A percentile compares a stretch with the other conserved stretches of the same genome.
These are phyloP conservation scores for Aquilaria yunnanensis DNA, from an alignment of 345 rosid genomes.

Conservation along the genomic window DNA sequence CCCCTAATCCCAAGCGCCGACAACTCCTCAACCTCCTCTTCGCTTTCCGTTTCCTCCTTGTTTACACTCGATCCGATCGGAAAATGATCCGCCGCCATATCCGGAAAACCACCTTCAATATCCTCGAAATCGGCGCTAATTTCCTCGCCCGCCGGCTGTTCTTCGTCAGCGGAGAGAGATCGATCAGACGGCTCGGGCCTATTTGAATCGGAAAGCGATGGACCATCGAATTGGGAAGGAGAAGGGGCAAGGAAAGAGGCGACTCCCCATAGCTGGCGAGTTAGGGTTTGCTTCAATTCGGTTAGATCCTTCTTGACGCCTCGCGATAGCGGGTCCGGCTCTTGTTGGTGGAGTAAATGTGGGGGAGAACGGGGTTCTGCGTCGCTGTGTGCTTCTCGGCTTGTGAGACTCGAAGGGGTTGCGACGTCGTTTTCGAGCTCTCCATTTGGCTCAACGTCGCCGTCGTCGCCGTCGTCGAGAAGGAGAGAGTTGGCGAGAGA, in stretches of 20 bases:
- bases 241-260: constrained; percentile 65
- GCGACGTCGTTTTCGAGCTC: constrained; percentile 26
- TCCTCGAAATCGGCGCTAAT: constrained; percentile 29
- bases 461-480: constrained; percentile 51
- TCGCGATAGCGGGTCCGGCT: constrained; percentile 39
- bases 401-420: constrained; percentile 14
- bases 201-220: constrained; percentile 18
- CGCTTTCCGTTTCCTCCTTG: constrained; percentile 23
- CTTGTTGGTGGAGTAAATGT: constrained; percentile 18
- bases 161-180: constrained; percentile 20
- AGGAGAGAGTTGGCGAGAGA: constrained; percentile 77
- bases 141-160: constrained; percentile 25
- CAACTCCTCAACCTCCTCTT: constrained; percentile 27
- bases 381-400: constrained; percentile 6
- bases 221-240: constrained; percentile 22
- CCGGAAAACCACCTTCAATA: constrained; percentile 43
- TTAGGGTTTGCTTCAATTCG: constrained; percentile 63
- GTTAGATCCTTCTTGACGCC: constrained; percentile 87
- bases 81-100: constrained; percentile 39
- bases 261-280: constrained; percentile 87
- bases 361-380: constrained; percentile 13
- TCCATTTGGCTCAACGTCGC: constrained; percentile 5
- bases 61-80: constrained; percentile 36
- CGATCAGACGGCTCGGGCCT: constrained; percentile 9
- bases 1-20: constrained; percentile 65